phyloP scores from a whole-genome alignment of 352 stramenopile species.

The Phytophthora multivora region DNA sequence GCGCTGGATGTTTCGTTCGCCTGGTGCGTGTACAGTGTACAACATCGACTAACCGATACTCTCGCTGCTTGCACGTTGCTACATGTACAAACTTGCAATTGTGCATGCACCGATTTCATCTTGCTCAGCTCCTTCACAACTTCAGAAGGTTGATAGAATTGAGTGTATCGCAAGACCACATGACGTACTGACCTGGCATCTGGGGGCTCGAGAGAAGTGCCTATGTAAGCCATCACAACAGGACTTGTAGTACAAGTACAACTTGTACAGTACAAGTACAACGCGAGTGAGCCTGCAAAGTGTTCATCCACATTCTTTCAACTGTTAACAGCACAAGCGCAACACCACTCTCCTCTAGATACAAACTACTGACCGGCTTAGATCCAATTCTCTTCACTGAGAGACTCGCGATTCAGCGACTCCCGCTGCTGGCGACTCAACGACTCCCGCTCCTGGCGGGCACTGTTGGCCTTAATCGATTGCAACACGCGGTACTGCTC shows the following conservation, averaged over 20 bases:
- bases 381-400: constrained; percentile 35
- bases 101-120: background rate
- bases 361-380: constrained; percentile 14
- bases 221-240: background rate
- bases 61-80: background rate
- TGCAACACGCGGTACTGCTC: constrained; percentile 61
- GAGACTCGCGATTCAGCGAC: constrained; percentile 3
- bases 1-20: too few relatives aligned
- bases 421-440: constrained; percentile 1
- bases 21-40: too few relatives aligned
- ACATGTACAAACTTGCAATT: too few relatives aligned
- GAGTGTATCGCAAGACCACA: constrained; percentile 1
- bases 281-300: background rate
- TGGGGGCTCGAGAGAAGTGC: background rate
- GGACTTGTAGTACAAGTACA: background rate
- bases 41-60: background rate
- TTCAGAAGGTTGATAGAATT: background rate
- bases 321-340: constrained; percentile 12
- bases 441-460: constrained; percentile 16
- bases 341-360: constrained; percentile 26
- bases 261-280: too few relatives aligned
- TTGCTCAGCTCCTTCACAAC: constrained; percentile 2
- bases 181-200: constrained; percentile 2
- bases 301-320: background rate
- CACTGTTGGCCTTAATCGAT: constrained; percentile 46